phyloP scores from a whole-genome alignment of 306 rosid species.

The Arachis hypogaea region DNA sequence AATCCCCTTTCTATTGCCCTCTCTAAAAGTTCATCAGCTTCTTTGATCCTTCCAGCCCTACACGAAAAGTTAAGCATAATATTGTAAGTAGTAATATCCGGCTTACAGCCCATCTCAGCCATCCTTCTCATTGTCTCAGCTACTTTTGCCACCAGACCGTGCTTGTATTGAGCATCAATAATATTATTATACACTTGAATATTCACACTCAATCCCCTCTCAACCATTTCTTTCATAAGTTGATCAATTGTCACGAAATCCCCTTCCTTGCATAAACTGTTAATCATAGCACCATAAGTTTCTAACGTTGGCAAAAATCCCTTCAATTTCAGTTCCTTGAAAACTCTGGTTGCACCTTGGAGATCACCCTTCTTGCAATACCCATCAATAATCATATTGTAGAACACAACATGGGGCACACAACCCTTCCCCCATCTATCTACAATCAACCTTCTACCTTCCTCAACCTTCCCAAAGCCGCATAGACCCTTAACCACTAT shows the following conservation, averaged over 20 bases:
- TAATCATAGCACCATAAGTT: slow-evolving; percentile 68
- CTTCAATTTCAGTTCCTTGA: slow-evolving; percentile 68
- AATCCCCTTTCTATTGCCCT: slow-evolving; percentile 51
- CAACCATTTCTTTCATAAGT: slow-evolving; percentile 64
- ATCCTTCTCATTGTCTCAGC: slow-evolving; percentile 52
- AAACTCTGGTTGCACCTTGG: slow-evolving; percentile 49
- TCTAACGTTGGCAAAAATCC: slow-evolving; percentile 65
- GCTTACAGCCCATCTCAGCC: slow-evolving; percentile 66
- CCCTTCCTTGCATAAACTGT: slow-evolving; percentile 75
- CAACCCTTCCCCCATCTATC: slow-evolving; percentile 75
- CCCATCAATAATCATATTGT: slow-evolving; percentile 71
- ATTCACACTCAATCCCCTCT: slow-evolving; percentile 60
- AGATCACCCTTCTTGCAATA: slow-evolving; percentile 71
- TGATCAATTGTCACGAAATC: slow-evolving; percentile 56
- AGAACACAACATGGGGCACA: slow-evolving; percentile 74
- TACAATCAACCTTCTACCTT: slow-evolving; percentile 63
- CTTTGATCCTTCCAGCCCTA: slow-evolving; percentile 57
- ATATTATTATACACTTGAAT: slow-evolving; percentile 62
- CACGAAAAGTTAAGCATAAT: slow-evolving; percentile 64
- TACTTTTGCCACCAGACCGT: slow-evolving; percentile 47
- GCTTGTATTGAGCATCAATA: slow-evolving; percentile 65
- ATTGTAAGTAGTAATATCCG: slow-evolving; percentile 74
- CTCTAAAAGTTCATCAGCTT: slow-evolving; percentile 64
- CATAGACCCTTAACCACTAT: slow-evolving; percentile 73
- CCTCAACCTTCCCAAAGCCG: slow-evolving; percentile 61